Conservation (phyloP, 2,329 filamentous ascomycete genomes). For the Colletotrichum gloeosporioides region DNA sequence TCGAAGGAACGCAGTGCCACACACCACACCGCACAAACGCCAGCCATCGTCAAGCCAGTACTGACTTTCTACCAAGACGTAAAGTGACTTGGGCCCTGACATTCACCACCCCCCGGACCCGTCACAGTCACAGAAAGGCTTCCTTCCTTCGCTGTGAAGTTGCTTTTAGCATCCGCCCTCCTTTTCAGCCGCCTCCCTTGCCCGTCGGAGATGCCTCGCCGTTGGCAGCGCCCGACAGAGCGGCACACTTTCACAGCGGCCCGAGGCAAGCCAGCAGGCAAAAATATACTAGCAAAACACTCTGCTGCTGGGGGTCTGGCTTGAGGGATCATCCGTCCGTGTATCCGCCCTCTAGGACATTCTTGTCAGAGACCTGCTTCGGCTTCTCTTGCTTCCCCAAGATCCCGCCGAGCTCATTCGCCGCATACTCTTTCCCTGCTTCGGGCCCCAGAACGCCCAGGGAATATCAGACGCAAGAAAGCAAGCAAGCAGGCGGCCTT, state of each 20-base stretch:
- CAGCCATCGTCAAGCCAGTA: background rate
- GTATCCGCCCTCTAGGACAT: conserved; percentile 30
- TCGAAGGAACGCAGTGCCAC: background rate
- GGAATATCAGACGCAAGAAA: background rate
- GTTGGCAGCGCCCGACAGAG: background rate
- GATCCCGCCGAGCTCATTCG: background rate
- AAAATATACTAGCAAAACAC: background rate
- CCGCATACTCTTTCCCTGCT: background rate
- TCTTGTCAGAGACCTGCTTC: conserved; percentile 43
- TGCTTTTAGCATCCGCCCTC: background rate
- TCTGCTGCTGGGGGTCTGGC: background rate
- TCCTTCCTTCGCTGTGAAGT: background rate
- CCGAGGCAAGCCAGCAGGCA: background rate
- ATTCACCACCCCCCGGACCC: background rate
- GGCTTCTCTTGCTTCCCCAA: conserved; percentile 37
- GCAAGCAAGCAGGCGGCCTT: background rate
- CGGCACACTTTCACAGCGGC: background rate
- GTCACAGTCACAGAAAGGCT: background rate
- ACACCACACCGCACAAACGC: background rate
- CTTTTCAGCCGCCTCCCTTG: background rate
- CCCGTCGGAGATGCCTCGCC: background rate
- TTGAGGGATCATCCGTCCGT: conserved; percentile 15
- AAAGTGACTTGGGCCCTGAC: background rate
- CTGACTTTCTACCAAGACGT: background rate
- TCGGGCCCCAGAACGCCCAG: background rate